Percentiles rank a stretch among this genome's conserved stretches.
Conservation (phyloP, 2,329 filamentous ascomycete species). For the Emergomyces orientalis region DNA sequence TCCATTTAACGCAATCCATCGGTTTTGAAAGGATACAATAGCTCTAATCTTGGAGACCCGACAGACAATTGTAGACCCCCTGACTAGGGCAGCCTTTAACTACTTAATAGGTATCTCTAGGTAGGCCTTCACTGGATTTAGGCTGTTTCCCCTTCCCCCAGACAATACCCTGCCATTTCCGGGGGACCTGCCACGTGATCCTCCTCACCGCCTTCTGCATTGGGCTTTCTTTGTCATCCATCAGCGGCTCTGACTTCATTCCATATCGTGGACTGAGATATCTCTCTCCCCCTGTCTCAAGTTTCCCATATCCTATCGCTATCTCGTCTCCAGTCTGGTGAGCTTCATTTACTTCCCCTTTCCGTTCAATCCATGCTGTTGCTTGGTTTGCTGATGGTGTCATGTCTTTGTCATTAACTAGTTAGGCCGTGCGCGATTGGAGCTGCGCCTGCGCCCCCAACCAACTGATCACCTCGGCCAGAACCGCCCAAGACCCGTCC, state of each 20-base stretch:
- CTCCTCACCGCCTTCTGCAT: constrained; percentile 11
- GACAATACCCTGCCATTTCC: background rate
- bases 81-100: background rate
- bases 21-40: background rate
- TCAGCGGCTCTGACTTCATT: background rate
- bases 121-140: background rate
- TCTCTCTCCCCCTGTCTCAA: background rate
- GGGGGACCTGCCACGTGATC: constrained; percentile 2
- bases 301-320: background rate
- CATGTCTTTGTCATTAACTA: background rate
- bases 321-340: background rate
- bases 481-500: background rate
- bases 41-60: too few species aligned
- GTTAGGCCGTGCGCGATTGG: background rate
- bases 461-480: constrained; percentile 1
- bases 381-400: background rate
- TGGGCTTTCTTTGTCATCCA: constrained; percentile 6
- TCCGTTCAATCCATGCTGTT: background rate
- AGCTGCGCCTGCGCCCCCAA: background rate
- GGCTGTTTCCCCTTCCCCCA: background rate
- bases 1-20: background rate
- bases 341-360: background rate
- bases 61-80: background rate
- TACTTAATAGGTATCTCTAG: background rate
- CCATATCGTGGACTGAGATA: background rate